phyloP scores from a whole-genome alignment of 2,329 filamentous ascomycete genomes.

The Ceratocystis destructans region DNA sequence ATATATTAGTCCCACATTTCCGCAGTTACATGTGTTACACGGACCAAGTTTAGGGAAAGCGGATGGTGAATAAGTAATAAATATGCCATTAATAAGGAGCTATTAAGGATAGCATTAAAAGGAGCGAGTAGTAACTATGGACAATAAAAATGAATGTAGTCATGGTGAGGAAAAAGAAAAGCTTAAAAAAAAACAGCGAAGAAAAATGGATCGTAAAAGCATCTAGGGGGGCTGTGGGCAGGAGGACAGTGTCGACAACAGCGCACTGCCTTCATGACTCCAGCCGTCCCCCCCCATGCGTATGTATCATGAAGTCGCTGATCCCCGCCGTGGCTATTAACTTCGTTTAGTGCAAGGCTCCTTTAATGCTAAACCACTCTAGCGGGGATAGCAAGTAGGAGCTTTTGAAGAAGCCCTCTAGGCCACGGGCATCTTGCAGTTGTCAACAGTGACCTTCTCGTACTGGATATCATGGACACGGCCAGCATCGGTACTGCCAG shows the following conservation, averaged over 20 bases:
- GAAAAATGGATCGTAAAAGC: background rate
- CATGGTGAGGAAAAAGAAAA: background rate
- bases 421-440: constrained; percentile 29
- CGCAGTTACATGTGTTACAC: background rate
- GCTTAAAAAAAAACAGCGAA: background rate
- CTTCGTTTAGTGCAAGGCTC: background rate
- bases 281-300: background rate
- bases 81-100: background rate
- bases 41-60: background rate
- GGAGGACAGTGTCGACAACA: background rate
- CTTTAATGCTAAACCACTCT: background rate
- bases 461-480: constrained; percentile 39
- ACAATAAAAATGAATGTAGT: background rate
- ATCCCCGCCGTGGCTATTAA: background rate
- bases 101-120: background rate
- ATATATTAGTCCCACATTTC: background rate
- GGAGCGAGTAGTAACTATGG: background rate
- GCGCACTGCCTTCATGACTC: background rate
- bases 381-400: background rate
- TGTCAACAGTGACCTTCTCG: constrained; percentile 30
- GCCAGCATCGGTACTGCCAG: constrained; percentile 38
- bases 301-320: background rate
- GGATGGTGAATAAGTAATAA: background rate
- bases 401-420: constrained; percentile 19
- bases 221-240: background rate